Evolutionary conservation across 225 moss, liverwort and hornwort genomes (phyloP).

Genomic region (Pseudisothecium myosuroides): DNA sequence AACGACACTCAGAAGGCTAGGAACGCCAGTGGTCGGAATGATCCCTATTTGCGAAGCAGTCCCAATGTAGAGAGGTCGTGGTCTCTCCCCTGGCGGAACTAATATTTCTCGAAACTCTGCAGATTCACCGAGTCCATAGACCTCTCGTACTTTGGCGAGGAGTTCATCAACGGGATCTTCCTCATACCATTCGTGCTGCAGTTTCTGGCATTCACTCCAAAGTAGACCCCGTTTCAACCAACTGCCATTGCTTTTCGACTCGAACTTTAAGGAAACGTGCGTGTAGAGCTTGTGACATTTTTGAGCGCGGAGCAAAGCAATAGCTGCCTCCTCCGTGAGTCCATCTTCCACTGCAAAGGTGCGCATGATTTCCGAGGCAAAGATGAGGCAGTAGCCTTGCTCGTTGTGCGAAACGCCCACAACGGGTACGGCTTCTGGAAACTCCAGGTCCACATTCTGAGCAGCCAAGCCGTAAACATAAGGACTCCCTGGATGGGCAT

Average conservation of each 20-base stretch:
- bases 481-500: constrained; percentile 92
- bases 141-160: constrained; percentile 53
- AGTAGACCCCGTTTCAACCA: constrained; percentile 75
- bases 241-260: constrained; percentile 44
- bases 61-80: constrained; percentile 76
- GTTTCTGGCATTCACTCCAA: constrained; percentile 73
- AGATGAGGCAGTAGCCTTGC: constrained; percentile 58
- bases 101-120: constrained; percentile 65
- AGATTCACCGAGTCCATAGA: constrained; percentile 47
- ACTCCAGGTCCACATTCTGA: constrained; percentile 75
- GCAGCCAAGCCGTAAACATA: constrained; percentile 81
- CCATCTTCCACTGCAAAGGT: constrained; percentile 61
- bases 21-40: constrained; percentile 75
- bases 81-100: constrained; percentile 69
- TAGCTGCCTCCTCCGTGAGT: constrained; percentile 85
- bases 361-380: constrained; percentile 73
- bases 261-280: constrained; percentile 50
- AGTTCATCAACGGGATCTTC: constrained; percentile 62
- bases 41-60: constrained; percentile 96
- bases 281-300: constrained; percentile 62
- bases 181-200: constrained; percentile 62
- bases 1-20: constrained; percentile 59
- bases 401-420: constrained; percentile 57
- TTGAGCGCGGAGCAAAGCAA: constrained; percentile 69
- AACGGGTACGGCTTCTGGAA: constrained; percentile 68